Evolutionary conservation across 345 rosid species (phyloP).

Genomic region (Ricinus communis): DNA sequence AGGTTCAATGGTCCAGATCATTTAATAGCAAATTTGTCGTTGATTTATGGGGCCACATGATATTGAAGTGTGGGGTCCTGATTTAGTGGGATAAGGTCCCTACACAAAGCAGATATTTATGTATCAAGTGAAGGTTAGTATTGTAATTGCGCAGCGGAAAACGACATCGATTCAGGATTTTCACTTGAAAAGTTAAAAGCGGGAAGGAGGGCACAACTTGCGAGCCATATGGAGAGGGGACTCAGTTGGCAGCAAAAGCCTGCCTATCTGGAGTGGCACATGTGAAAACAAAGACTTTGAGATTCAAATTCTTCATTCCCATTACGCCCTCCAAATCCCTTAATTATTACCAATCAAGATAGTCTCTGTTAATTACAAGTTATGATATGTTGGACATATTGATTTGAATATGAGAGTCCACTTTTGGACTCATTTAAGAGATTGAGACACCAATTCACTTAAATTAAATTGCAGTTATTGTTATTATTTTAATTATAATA

Average conservation of each 20-base stretch:
- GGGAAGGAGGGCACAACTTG: constrained; percentile 36
- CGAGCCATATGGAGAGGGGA: constrained; percentile 11
- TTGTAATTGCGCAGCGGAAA: not conserved
- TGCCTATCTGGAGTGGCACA: constrained; percentile 47
- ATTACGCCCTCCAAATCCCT: not conserved
- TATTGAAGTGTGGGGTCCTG: not conserved
- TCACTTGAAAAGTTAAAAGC: constrained; percentile 23
- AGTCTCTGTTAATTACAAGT: no score
- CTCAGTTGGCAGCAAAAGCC: constrained; percentile 38
- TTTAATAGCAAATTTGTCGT: not conserved
- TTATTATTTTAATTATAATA: no score
- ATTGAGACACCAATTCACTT: no score
- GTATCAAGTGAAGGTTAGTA: not conserved
- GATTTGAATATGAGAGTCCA: no score
- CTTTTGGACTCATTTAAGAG: no score
- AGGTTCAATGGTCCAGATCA: constrained; percentile 11
- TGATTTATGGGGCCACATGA: constrained; percentile 15
- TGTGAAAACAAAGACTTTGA: constrained; percentile 24
- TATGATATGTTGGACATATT: no score
- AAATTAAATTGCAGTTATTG: no score
- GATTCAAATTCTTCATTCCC: constrained; percentile 2
- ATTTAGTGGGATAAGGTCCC: constrained; percentile 13
- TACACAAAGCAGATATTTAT: not conserved
- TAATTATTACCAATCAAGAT: not conserved
- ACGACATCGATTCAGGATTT: constrained; percentile 13